Evolutionary conservation across 495 filamentous ascomycete species (phyloP).

Genomic region (Ascobolus immersus): DNA sequence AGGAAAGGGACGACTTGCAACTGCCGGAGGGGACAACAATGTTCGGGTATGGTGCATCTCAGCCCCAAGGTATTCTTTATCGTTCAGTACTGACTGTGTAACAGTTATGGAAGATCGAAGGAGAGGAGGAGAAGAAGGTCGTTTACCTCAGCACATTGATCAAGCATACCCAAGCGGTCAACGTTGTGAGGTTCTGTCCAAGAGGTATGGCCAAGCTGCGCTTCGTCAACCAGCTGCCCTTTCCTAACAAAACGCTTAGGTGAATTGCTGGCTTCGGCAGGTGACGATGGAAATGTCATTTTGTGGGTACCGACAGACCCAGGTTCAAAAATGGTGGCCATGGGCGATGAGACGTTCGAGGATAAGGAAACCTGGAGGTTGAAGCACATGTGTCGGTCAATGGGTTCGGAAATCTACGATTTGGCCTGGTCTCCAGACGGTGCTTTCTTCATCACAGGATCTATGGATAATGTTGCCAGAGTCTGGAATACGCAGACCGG

Average conservation of each 20-base stretch:
- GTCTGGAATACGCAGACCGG: conserved; percentile 92
- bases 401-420: conserved; percentile 87
- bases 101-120: conserved; percentile 75
- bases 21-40: conserved; percentile 89
- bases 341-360: conserved; percentile 50
- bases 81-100: conserved; percentile 1
- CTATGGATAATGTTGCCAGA: conserved; percentile 94
- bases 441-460: conserved; percentile 87
- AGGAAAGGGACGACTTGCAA: conserved; percentile 78
- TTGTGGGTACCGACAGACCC: conserved; percentile 79
- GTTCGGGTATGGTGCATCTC: conserved; percentile 42
- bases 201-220: conserved; percentile 32
- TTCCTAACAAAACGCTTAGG: conserved; percentile 24
- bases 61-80: conserved; percentile 3
- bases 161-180: conserved; percentile 92
- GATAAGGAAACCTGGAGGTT: conserved; percentile 94
- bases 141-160: conserved; percentile 72
- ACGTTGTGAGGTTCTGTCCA: conserved; percentile 88
- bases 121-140: conserved; percentile 65
- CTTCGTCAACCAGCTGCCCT: not conserved
- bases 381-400: conserved; percentile 89
- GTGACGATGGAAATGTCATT: conserved; percentile 89
- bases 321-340: conserved; percentile 28
- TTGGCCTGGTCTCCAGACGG: conserved; percentile 95
- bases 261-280: conserved; percentile 78